These are phyloP conservation scores for Monosporascus sp. DNA, from an alignment of 2,329 filamentous ascomycete species.

Conservation along the genomic window DNA sequence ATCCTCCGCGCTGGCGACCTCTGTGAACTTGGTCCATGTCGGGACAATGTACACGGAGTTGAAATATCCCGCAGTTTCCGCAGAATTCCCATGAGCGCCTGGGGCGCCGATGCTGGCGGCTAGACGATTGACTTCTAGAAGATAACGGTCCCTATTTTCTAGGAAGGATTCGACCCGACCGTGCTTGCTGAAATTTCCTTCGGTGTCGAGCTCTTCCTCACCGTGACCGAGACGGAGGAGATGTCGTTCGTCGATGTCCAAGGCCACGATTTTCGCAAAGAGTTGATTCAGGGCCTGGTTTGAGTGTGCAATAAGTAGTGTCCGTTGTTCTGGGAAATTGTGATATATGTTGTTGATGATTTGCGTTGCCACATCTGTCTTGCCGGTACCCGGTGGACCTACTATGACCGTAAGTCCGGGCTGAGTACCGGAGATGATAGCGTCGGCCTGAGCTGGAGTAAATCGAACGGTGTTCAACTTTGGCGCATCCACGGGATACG, in stretches of 20 bases:
- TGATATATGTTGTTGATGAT: constrained; percentile 99
- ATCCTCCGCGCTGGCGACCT: constrained; percentile 52
- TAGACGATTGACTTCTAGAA: constrained; percentile 80
- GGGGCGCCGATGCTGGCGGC: constrained; percentile 80
- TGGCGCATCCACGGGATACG: constrained; percentile 79
- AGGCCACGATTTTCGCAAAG: constrained; percentile 93
- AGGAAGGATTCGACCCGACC: constrained; percentile 93
- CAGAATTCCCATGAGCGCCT: constrained; percentile 92
- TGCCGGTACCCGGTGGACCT: constrained; percentile 92
- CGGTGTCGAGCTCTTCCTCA: constrained; percentile 86
- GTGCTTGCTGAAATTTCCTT: constrained; percentile 86
- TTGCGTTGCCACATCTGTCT: constrained; percentile 98
- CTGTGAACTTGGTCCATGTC: constrained; percentile 80
- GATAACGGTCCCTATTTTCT: constrained; percentile 73
- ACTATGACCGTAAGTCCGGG: constrained; percentile 91
- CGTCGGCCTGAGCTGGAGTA: constrained; percentile 85
- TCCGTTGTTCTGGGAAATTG: constrained; percentile 91
- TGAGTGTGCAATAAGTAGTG: constrained; percentile 88
- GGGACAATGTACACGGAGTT: constrained; percentile 87
- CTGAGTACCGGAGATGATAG: constrained; percentile 88
- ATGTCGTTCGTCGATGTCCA: constrained; percentile 95
- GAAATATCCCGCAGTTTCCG: constrained; percentile 96
- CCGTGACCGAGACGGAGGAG: constrained; percentile 88
- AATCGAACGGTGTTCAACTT: constrained; percentile 82
- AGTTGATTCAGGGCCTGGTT: constrained; percentile 97